A percentile compares a stretch with the other conserved stretches of the same genome.
Evolutionary conservation across 331 rosid species (phyloP).

Genomic region (Prunus yedoensis): DNA sequence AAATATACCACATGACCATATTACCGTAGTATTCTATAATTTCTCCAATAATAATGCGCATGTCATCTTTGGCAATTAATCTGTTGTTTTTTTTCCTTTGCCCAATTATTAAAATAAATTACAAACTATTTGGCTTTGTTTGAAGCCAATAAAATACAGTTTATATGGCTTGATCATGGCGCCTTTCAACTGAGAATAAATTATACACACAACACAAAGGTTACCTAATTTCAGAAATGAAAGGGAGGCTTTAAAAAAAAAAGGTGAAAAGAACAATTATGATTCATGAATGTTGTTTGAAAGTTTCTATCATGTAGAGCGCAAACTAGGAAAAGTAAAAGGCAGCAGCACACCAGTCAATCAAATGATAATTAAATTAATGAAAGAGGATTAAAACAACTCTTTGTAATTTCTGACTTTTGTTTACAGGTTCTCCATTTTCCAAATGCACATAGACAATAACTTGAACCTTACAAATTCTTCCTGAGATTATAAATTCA

Average conservation of each 20-base stretch:
- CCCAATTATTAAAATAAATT: not conserved
- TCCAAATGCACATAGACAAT: not conserved
- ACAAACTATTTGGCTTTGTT: not conserved
- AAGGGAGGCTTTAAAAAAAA: not conserved
- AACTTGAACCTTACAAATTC: not conserved
- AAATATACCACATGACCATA: too few relatives aligned
- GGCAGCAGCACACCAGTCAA: constrained; percentile 2
- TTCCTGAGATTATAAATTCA: not conserved
- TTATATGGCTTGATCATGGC: constrained; percentile 3
- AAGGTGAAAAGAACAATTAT: not conserved
- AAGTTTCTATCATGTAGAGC: not conserved
- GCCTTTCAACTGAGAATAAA: not conserved
- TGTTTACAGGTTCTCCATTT: not conserved
- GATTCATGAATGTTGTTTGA: constrained; percentile 15
- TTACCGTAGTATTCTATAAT: too few relatives aligned
- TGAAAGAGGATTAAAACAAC: not conserved
- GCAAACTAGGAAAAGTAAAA: not conserved
- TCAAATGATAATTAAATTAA: constrained; percentile 3
- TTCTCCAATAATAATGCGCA: constrained; percentile 10
- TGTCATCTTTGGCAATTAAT: constrained; percentile 20
- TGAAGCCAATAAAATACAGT: not conserved
- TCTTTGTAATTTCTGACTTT: constrained; percentile 3
- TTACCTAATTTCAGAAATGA: not conserved
- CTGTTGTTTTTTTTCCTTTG: not conserved
- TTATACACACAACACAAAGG: not conserved